Evolutionary conservation across 1,139 yeast species (phyloP), one percentile per base, ranked within the genome.

Genomic region (Protomyces arabidopsidicola): DNA sequence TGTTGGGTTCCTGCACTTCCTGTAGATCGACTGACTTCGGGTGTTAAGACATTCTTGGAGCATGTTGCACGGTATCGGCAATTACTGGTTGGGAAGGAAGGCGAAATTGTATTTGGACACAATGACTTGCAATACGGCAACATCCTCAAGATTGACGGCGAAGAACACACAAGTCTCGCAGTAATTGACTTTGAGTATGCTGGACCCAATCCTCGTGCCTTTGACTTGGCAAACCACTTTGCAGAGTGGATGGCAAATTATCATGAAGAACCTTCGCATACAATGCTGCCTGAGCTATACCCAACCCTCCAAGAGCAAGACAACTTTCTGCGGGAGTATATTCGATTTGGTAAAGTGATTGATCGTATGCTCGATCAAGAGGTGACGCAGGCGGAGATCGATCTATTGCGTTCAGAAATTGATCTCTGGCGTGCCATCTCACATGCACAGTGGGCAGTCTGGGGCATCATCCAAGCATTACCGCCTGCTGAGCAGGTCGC

Each of bases 181-280:
- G 98, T 93, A 20, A 93, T 93, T 72, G 98, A 93, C 74, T 93
- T 93, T 74, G 98, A 93, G 76, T 93, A 91, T 74, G 86, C 96
- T 0, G 97, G 97, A 1, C 86, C 96, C n/a, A 93, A 91, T 72
- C 81, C 86, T 63, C 90, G 96, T 0, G 96, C 96, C 0, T 88
- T 80, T 73, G 98, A 93, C 73, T 83, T 93, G 65, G 91, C 90
- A 20, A 91, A 93, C 74, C 98, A 93, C 76, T 80, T 84, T 65
- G 82, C 88, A 68, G 98, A 93, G 75, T 93, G 98, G 98, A 93
- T 91, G 98, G 82, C 90, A 51, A 90, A 93, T 75, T 93, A 91
- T 73, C 90, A 87, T 71, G 84, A 86, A 70, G 83, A 86, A 24
- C 75, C 75, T 64, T 83, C 95, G 1, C 84, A 87, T 72, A 82